Evolutionary conservation across 1,284 basidiomycete species (phyloP), one percentile per base, ranked within the genome.

Genomic region (Pyrrhoderma noxium): DNA sequence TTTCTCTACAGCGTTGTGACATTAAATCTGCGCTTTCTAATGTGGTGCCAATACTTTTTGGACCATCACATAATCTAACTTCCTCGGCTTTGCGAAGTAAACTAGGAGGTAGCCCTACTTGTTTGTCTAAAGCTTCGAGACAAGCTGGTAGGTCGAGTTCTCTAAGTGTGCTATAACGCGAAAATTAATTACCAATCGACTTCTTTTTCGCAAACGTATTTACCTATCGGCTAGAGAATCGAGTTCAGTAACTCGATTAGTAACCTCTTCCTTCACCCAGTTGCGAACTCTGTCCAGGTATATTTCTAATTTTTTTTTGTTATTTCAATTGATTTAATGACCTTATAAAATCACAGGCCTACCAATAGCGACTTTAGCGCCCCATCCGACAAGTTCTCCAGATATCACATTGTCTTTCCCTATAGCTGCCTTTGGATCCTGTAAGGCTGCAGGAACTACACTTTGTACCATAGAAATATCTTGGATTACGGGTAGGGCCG

Each of bases 341-440:
- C n/a, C n/a, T n/a, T 22, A 22, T 51, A 14, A 35, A 35, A 34
- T 39, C 16, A 37, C 16, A 9, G 16, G 70, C 82, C 61, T 61
- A 93, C 91, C 91, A 56, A 96, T 81, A 2, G 93, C 94, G 48
- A 89, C 77, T 57, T 85, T 82, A 0, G 93, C 88, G n/a, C 92
- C 93, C 78, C 91, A 94, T 8, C 86, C 79, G 0, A 93, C 75
- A 35, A 99, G 69, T 3, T 84, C 82, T 3, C 75, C 79, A 61
- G 99, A 94, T 41, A 95, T 69, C 13, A 82, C 70, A 5, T 71
- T 77, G 19, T 71, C 70, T 22, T 63, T 69, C 47, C 67, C 78
- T 58, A 79, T 61, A 45, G 69, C 67, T 41, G 58, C 73, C 56
- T 68, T 74, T 45, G 80, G 86, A 60, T 92, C 80, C 8, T 69